Evolutionary conservation across 2,329 filamentous ascomycete species (phyloP).

Genomic region (Hypoxylon sp.): DNA sequence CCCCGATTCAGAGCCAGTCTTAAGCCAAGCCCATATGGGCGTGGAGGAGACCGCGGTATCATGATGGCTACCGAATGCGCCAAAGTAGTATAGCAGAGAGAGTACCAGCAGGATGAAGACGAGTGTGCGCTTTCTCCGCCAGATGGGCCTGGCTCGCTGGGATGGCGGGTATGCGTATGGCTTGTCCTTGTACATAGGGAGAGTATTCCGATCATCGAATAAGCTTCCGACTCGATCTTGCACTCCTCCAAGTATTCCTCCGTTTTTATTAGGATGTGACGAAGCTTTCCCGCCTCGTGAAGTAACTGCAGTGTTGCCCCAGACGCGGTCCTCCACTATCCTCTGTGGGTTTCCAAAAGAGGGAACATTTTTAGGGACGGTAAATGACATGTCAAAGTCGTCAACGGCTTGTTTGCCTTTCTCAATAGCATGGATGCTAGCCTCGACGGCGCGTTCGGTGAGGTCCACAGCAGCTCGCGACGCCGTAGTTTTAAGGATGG

Average conservation of each 20-base stretch:
- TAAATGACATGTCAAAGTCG: slow-evolving; percentile 72
- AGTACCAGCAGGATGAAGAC: slow-evolving; percentile 69
- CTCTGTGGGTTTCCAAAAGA: slow-evolving; percentile 76
- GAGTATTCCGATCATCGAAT: slow-evolving; percentile 70
- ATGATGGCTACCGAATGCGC: slow-evolving; percentile 66
- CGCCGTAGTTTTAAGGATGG: slow-evolving; percentile 65
- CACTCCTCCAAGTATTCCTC: slow-evolving; percentile 65
- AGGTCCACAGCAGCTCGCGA: slow-evolving; percentile 62
- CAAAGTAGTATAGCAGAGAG: slow-evolving; percentile 77
- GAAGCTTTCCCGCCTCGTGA: slow-evolving; percentile 59
- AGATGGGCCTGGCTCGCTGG: slow-evolving; percentile 70
- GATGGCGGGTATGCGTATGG: slow-evolving; percentile 80
- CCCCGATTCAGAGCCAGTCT: slow-evolving; percentile 61
- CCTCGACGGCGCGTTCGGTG: slow-evolving; percentile 65
- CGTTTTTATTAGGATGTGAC: slow-evolving; percentile 44
- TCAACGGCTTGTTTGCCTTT: slow-evolving; percentile 57
- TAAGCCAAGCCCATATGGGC: slow-evolving; percentile 71
- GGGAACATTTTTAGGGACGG: slow-evolving; percentile 77
- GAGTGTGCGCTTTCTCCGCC: slow-evolving; percentile 74
- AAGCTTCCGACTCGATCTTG: slow-evolving; percentile 75
- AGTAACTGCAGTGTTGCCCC: slow-evolving; percentile 68
- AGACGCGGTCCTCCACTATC: slow-evolving; percentile 75
- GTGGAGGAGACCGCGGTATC: slow-evolving; percentile 55
- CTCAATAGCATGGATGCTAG: slow-evolving; percentile 64
- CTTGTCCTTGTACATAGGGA: slow-evolving; percentile 99